Base-by-base conservation (phyloP, 805 yeast species). In the Candida dajiaensis region DNA sequence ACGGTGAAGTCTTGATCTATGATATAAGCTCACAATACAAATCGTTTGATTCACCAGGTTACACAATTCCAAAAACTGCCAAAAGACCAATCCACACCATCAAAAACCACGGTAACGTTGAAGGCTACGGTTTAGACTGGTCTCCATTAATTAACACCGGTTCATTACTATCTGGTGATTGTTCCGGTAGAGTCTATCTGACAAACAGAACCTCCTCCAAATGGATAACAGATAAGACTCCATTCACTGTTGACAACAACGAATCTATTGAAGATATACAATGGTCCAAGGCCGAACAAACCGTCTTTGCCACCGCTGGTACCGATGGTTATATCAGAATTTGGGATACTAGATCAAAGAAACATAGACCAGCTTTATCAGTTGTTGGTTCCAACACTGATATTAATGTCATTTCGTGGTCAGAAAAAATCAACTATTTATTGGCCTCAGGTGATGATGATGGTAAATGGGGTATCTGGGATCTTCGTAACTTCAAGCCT, bases 391-490 rank as follows among this genome's bases (percentile, higher is more conserved):
- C 96, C 13, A 68, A 72, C 20, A 73, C 87, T 1, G 99, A 94
- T 65, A 87, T 94, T 53, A 94, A 94, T 61, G 99, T 94, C 45
- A 85, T 94, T 64, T 87, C 96, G 44, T 94, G 99, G 99, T 87
- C 92, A 69, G 78, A 77, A 51, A 85, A 86, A 63, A 84, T 90
- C 54, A 83, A 84, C 59, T 89, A 92, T 62, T 71, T 94, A 59
- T 73, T 94, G 46, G 97, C 97, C 0, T 82, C 94, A 42, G 99
- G 99, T 56, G 97, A 94, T 63, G 99, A 94, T 66, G 96, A 90
- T 65, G 99, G 99, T 53, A 70, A 81, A 26, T 94, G 98, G 97
- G 89, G 95, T 39, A 94, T 94, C 40, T 94, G 99, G 99, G 99
- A 94, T 71, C 74, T 94, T 67, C 83, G 99, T 62, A 79, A 83